A percentile compares a stretch with the other conserved stretches of the same genome.
Evolutionary conservation across 495 filamentous ascomycete species (phyloP).

Genomic region (Echria macrotheca): DNA sequence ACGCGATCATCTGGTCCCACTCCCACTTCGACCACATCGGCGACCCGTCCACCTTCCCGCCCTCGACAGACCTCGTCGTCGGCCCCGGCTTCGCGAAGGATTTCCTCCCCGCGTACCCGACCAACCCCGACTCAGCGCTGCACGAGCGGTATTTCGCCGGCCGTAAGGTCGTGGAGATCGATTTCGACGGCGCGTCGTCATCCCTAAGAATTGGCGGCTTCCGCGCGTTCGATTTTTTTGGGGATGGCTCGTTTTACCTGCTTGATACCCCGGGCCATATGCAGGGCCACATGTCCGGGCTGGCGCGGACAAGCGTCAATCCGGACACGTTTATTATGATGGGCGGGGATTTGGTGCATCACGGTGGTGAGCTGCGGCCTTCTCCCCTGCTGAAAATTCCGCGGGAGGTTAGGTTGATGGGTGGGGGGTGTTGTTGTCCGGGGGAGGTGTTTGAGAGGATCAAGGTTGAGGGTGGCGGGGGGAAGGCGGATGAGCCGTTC

Average conservation of each 20-base stretch:
- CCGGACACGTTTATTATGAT: slow-evolving; percentile 21
- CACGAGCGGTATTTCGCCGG: background rate
- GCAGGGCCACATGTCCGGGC: slow-evolving; percentile 41
- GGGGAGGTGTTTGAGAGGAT: background rate
- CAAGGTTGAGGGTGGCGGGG: background rate
- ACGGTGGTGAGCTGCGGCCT: slow-evolving; percentile 7
- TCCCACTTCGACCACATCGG: slow-evolving; percentile 11
- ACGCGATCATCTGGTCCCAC: slow-evolving; percentile 7
- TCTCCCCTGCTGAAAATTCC: background rate
- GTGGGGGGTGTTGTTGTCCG: too few species aligned
- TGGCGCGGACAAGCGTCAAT: slow-evolving; percentile 34
- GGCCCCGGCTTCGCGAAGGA: slow-evolving; percentile 3
- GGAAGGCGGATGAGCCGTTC: slow-evolving; percentile 24
- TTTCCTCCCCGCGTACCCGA: slow-evolving; percentile 3
- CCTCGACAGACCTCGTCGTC: slow-evolving; percentile 6
- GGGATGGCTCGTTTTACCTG: slow-evolving; percentile 46
- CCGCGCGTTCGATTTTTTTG: slow-evolving; percentile 47
- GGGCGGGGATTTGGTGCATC: slow-evolving; percentile 23
- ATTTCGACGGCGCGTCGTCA: too few species aligned
- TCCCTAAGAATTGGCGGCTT: slow-evolving; percentile 30
- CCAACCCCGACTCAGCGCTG: slow-evolving; percentile 4
- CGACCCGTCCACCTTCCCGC: slow-evolving; percentile 1
- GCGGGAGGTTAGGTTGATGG: background rate
- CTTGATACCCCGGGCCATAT: slow-evolving; percentile 43
- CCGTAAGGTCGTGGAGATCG: too few species aligned